Evolutionary conservation across 192 early-diverging fungal genomes (phyloP), one percentile per base, ranked within the genome.

Genomic region (Phycomyces nitens): DNA sequence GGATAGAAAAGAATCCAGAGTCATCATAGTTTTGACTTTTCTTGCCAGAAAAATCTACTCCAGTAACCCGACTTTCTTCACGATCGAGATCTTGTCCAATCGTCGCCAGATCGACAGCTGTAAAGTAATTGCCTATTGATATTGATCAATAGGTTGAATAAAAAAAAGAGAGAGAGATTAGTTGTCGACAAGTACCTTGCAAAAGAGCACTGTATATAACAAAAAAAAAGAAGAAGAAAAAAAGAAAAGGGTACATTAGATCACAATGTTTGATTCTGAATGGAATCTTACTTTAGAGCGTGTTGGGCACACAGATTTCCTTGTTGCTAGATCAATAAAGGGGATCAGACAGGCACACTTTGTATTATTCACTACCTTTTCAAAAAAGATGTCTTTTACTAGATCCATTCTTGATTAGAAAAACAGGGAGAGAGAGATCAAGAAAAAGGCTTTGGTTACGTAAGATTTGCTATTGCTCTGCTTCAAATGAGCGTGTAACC

Each of bases 291-390:
- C 68, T 93, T 93, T 54, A 93, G 61, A 27, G 88, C 88, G 77
- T 93, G 89, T 44, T 93, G 91, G 0, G 89, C 89, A 61, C 91
- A 93, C 43, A 92, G 75, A 57, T 86, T 80, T 26, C 89, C 90
- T 68, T 91, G 87, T 88, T 92, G 89, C 80, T 86, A 47, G n/a
- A 47, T 34, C 27, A 42, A 43, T n/a, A 56, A 50, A n/a, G 15
- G 38, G 10, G 11, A 21, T 8, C 5, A 21, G 23, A 49, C 15
- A n/a, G 23, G 44, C 18, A 22, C 26, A 7, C 15, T 3, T 51
- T 1, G 14, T 42, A n/a, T 20, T n/a, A 34, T 5, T 14, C 10
- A n/a, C 26, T 60, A 69, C 70, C 59, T 66, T 72, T 66, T 72
- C 70, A 66, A 72, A 72, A 23, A 62, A 29, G 21, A 72, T 72